phyloP scores from a whole-genome alignment of 108 stramenopile genomes.

The Skeletonema costatum region DNA sequence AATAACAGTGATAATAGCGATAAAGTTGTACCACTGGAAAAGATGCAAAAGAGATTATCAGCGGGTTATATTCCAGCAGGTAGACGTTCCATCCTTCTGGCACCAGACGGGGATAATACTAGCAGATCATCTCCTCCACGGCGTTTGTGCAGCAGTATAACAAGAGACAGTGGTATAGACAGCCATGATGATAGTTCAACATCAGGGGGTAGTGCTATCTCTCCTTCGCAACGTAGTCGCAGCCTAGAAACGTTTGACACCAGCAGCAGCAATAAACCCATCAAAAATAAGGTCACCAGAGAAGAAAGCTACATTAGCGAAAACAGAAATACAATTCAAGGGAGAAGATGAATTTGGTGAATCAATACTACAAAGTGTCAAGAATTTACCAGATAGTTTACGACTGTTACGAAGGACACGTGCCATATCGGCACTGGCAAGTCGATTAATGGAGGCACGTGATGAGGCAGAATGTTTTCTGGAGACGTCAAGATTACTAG shows the following conservation, averaged over 20 bases:
- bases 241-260: neutral
- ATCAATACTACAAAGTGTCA: neutral
- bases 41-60: neutral
- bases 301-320: conserved; percentile 31
- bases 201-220: neutral
- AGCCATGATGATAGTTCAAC: neutral
- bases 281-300: neutral
- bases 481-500: conserved; percentile 22
- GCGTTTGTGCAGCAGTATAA: neutral
- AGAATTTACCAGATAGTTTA: conserved; percentile 7
- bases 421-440: conserved; percentile 28
- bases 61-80: neutral
- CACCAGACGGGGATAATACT: neutral
- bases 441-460: conserved; percentile 32
- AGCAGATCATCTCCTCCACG: neutral
- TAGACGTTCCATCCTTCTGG: neutral
- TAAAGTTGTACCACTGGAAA: neutral
- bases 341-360: conserved; percentile 38
- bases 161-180: neutral
- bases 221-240: neutral
- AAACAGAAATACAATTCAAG: conserved; percentile 36
- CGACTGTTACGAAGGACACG: conserved; percentile 26
- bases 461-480: conserved; percentile 31
- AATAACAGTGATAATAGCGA: neutral
- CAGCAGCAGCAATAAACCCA: neutral